Conservation (phyloP, 140 eudicot species). For the Oenanthe javanica region DNA sequence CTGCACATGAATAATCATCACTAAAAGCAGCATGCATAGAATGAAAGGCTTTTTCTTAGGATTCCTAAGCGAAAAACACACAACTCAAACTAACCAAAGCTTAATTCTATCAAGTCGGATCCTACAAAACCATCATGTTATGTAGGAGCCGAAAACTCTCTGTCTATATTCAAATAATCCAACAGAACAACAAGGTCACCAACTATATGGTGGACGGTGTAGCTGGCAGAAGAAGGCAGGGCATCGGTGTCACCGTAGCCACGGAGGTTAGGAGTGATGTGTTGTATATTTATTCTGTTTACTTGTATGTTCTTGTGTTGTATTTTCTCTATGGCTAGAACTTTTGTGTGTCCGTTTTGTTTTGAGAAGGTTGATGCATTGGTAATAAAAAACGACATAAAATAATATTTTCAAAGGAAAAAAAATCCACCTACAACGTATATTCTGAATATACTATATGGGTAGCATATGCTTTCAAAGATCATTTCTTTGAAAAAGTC, state of each 20-base stretch:
- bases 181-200: conserved; percentile 53
- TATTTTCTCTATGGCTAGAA: conserved; percentile 20
- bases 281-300: conserved; percentile 6
- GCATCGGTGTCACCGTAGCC: conserved; percentile 62
- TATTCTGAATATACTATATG: too few species aligned
- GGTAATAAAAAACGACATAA: neutral
- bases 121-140: conserved; percentile 3
- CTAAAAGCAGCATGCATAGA: neutral
- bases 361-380: neutral
- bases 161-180: conserved; percentile 5
- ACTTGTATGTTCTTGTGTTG: conserved; percentile 24
- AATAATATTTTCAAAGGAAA: too few species aligned
- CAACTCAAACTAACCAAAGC: conserved; percentile 1
- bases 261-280: too few species aligned
- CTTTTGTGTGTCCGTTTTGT: neutral
- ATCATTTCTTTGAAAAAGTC: too few species aligned
- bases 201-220: conserved; percentile 30
- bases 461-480: too few species aligned
- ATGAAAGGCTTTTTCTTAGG: neutral
- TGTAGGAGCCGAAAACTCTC: neutral
- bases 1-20: neutral
- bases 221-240: conserved; percentile 37
- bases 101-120: neutral
- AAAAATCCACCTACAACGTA: neutral
- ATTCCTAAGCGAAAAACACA: neutral